Percentiles rank a stretch among this genome's conserved stretches.
phyloP scores from a whole-genome alignment of 2,329 filamentous ascomycete species.

The Fusarium musae region DNA sequence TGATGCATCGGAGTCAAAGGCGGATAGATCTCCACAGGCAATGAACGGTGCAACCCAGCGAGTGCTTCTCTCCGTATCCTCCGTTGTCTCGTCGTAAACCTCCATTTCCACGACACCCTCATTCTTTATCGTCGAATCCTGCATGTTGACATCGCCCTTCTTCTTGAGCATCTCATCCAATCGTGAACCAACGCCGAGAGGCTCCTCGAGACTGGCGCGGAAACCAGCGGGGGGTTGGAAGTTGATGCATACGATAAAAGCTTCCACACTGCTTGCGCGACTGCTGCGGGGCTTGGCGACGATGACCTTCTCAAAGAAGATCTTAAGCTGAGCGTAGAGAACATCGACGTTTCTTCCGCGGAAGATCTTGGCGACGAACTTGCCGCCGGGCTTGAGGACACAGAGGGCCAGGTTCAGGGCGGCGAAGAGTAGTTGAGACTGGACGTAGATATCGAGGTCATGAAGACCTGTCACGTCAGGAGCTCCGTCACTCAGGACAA shows the following conservation, averaged over 20 bases:
- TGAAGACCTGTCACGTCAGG: slow-evolving; percentile 97
- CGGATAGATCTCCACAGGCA: slow-evolving; percentile 94
- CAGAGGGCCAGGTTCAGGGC: slow-evolving; percentile 93
- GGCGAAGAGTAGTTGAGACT: slow-evolving; percentile 93
- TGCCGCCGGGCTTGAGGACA: slow-evolving; percentile 90
- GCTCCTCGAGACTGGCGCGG: slow-evolving; percentile 78
- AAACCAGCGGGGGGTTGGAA: slow-evolving; percentile 85
- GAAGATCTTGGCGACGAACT: slow-evolving; percentile 99
- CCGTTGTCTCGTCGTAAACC: slow-evolving; percentile 58
- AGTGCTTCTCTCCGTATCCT: slow-evolving; percentile 52
- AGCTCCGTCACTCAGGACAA: slow-evolving; percentile 94
- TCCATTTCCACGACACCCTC: slow-evolving; percentile 59
- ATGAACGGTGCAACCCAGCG: slow-evolving; percentile 96
- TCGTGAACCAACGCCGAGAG: slow-evolving; percentile 72
- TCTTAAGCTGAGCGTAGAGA: slow-evolving; percentile 90
- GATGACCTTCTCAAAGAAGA: slow-evolving; percentile 85
- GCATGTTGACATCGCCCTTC: slow-evolving; percentile 54
- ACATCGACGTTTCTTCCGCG: slow-evolving; percentile 94
- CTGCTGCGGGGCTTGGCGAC: slow-evolving; percentile 95
- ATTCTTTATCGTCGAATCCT: slow-evolving; percentile 51
- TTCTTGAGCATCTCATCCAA: slow-evolving; percentile 62
- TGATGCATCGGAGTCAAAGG: slow-evolving; percentile 95
- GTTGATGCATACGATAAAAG: slow-evolving; percentile 93
- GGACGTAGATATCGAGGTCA: slow-evolving; percentile 97
- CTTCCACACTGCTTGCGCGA: slow-evolving; percentile 95